phyloP scores from a whole-genome alignment of 2,329 filamentous ascomycete species.

The Trichoderma endophyticum region DNA sequence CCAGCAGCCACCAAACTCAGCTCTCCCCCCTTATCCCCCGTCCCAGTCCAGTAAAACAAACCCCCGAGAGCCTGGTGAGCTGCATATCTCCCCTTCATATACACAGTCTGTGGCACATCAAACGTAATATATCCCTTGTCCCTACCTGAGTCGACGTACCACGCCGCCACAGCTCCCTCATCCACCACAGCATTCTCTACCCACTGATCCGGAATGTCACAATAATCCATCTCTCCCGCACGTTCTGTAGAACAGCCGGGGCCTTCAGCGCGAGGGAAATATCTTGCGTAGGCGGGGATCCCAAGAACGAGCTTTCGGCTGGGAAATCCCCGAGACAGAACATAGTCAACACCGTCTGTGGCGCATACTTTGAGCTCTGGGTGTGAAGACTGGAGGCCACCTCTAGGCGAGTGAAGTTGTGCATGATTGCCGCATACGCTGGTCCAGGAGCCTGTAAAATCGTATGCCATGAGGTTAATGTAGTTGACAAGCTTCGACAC shows the following conservation, averaged over 20 bases:
- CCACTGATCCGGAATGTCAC: conserved; percentile 55
- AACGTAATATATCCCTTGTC: conserved; percentile 59
- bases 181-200: conserved; percentile 44
- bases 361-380: conserved; percentile 42
- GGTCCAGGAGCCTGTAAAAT: conserved; percentile 64
- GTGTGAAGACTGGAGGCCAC: conserved; percentile 24
- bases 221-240: conserved; percentile 58
- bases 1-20: conserved; percentile 61
- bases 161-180: conserved; percentile 52
- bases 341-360: conserved; percentile 54
- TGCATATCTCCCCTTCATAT: conserved; percentile 59
- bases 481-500: conserved; percentile 55
- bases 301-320: conserved; percentile 59
- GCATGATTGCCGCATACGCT: conserved; percentile 61
- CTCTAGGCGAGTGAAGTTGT: conserved; percentile 50
- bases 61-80: conserved; percentile 54
- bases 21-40: conserved; percentile 51
- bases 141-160: conserved; percentile 43
- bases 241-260: conserved; percentile 51
- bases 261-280: conserved; percentile 52
- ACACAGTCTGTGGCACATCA: conserved; percentile 59
- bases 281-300: conserved; percentile 61
- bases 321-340: conserved; percentile 52
- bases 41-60: conserved; percentile 67
- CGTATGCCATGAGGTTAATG: conserved; percentile 68